Percentiles rank a stretch among this genome's conserved stretches.
phyloP scores from a whole-genome alignment of 2,329 filamentous ascomycete genomes.

The Colletotrichum sp. region DNA sequence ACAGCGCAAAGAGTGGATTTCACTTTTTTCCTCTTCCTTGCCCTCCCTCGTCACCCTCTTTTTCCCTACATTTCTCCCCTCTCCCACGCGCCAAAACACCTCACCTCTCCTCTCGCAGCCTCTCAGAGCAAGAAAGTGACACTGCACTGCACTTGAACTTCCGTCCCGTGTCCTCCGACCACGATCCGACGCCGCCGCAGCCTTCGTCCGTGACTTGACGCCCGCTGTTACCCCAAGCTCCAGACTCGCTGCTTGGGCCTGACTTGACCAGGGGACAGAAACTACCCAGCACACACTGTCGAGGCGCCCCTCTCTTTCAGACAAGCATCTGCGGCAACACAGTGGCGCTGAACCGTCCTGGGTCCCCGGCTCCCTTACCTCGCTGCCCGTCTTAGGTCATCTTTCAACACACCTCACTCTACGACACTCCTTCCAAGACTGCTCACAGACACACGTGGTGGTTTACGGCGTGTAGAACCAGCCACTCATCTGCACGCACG shows the following conservation, averaged over 20 bases:
- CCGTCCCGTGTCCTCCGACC: not conserved
- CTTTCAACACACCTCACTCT: not conserved
- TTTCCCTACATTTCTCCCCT: not conserved
- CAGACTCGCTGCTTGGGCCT: not conserved
- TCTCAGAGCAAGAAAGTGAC: not conserved
- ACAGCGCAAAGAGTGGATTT: slow-evolving; percentile 7
- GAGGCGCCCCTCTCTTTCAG: not conserved
- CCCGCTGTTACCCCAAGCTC: not conserved
- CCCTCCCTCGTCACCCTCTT: not conserved
- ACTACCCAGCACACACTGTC: not conserved
- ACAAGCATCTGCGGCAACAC: slow-evolving; percentile 11
- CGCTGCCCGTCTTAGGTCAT: slow-evolving; percentile 2
- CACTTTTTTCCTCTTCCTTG: not conserved
- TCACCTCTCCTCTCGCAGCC: not conserved
- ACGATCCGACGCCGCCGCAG: not conserved
- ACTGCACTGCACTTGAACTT: not conserved
- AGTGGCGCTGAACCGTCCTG: not conserved
- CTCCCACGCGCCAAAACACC: not conserved
- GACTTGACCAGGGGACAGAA: not conserved
- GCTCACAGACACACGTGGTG: not conserved
- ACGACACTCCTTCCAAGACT: not conserved
- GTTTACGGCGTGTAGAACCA: not conserved
- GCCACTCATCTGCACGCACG: not conserved
- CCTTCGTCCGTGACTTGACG: slow-evolving; percentile 1
- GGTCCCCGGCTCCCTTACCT: not conserved